These are phyloP conservation scores for Penicillium odoratum DNA, from an alignment of 495 filamentous ascomycete species.

Conservation along the genomic window DNA sequence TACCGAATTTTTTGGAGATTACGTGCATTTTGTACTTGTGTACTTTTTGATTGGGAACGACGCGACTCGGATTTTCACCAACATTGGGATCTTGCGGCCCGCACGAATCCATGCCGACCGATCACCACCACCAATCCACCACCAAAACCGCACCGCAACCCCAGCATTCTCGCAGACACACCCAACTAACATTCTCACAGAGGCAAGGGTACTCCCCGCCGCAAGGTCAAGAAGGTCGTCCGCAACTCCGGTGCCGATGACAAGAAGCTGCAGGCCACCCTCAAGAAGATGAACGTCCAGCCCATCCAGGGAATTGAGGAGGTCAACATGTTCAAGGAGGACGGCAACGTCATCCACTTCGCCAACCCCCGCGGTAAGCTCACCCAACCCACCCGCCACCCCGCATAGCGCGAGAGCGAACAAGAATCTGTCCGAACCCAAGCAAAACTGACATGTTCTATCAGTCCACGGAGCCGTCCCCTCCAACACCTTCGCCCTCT, in stretches of 20 bases:
- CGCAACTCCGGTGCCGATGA: slow-evolving; percentile 89
- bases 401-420: not conserved
- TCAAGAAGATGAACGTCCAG: slow-evolving; percentile 96
- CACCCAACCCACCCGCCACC: not conserved
- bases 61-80: slow-evolving; percentile 1
- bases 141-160: not conserved
- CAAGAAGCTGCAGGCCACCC: slow-evolving; percentile 95
- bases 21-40: not conserved
- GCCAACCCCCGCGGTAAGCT: slow-evolving; percentile 87
- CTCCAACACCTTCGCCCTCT: slow-evolving; percentile 98
- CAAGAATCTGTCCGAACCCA: not conserved
- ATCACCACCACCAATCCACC: slow-evolving; percentile 2
- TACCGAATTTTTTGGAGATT: not conserved
- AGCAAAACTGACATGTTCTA: not conserved
- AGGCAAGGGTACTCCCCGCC: slow-evolving; percentile 96
- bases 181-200: slow-evolving; percentile 45
- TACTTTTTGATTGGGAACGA: not conserved
- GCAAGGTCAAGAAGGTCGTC: slow-evolving; percentile 97
- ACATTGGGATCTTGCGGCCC: slow-evolving; percentile 1
- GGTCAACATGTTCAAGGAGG: slow-evolving; percentile 99
- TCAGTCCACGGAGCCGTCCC: slow-evolving; percentile 94
- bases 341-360: slow-evolving; percentile 99
- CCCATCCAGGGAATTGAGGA: slow-evolving; percentile 99
- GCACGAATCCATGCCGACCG: slow-evolving; percentile 4
- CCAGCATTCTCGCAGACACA: not conserved